These are phyloP conservation scores for Rhazya stricta DNA, from an alignment of 257 asterid species.

Conservation along the genomic window DNA sequence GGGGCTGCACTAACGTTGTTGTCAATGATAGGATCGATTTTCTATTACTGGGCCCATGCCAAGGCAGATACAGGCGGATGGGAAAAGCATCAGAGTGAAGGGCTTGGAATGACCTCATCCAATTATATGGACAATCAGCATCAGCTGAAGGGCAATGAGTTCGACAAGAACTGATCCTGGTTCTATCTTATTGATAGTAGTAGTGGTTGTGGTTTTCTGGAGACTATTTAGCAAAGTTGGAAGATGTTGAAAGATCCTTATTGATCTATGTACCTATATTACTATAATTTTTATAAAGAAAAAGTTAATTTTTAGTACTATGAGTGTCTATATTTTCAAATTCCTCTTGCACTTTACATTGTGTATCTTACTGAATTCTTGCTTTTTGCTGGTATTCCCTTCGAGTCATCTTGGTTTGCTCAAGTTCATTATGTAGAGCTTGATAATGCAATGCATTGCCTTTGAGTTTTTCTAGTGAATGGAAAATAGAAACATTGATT, in stretches of 20 bases:
- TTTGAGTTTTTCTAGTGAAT: neutral
- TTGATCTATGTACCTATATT: conserved; percentile 1
- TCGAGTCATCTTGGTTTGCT: neutral
- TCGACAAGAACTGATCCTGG: conserved; percentile 23
- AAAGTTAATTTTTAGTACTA: neutral
- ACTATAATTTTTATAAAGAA: neutral
- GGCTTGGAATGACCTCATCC: conserved; percentile 66
- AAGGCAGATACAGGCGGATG: conserved; percentile 93
- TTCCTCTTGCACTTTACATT: neutral
- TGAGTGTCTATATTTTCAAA: neutral
- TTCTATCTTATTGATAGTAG: neutral
- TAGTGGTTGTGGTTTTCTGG: neutral
- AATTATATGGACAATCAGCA: conserved; percentile 37
- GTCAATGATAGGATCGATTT: conserved; percentile 50
- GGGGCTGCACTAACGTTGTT: conserved; percentile 72
- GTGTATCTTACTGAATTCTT: neutral
- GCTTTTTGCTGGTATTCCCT: neutral
- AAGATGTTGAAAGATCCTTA: neutral
- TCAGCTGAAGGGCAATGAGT: conserved; percentile 37
- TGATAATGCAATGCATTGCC: neutral
- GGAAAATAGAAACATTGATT: neutral
- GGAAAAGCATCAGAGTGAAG: conserved; percentile 82
- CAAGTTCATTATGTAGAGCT: neutral
- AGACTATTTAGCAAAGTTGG: neutral
- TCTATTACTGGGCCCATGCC: conserved; percentile 77